Base-by-base conservation (phyloP, 768 basidiomycete species). In the Collybiopsis luxurians region DNA sequence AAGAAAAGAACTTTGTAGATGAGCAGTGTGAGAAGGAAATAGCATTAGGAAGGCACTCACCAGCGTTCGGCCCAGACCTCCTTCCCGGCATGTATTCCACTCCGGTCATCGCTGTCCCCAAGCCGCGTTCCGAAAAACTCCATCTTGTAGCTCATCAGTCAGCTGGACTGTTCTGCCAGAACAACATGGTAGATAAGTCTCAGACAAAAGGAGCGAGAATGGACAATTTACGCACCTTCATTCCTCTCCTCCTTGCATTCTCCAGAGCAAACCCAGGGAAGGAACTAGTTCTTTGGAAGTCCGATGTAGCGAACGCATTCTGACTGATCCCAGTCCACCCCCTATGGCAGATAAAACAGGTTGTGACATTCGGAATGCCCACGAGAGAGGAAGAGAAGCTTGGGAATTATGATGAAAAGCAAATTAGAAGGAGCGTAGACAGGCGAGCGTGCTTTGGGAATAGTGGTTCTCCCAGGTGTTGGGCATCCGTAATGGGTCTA, bases 71-170 rank as follows among this genome's bases (percentile, higher is more conserved):
- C 66, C 31, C 31, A 5, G 31, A 34, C 13, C 31, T 34, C 31
- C 31, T 34, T 5, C 31, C 31, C 6, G 31, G 71, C 0, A 71
- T 73, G 72, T 66, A 66, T 48, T 57, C 55, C 52, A 64, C 63
- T 21, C 70, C 72, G 0, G 31, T 67, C 6, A 49, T 60, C 11
- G 61, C 62, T 4, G 66, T 71, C 3, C 71, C 68, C 1, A 73
- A 75, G 49, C 68, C 70, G 7, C 45, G 60, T 10, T 55, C 66
- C 0, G 42, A 60, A 4, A 64, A 66, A 4, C 47, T 70, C 0
- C 66, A 69, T 1, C 43, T 74, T 9, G 66, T 76, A 3, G 67
- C 61, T 3, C 62, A 75, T 57, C 70, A 73, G 2, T 73, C 67
- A 53, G 63, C 62, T 4, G 66, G 67, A 0, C 19, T 46, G 3